phyloP scores from a whole-genome alignment of 1,284 basidiomycete genomes.

The Trametes hirsuta region DNA sequence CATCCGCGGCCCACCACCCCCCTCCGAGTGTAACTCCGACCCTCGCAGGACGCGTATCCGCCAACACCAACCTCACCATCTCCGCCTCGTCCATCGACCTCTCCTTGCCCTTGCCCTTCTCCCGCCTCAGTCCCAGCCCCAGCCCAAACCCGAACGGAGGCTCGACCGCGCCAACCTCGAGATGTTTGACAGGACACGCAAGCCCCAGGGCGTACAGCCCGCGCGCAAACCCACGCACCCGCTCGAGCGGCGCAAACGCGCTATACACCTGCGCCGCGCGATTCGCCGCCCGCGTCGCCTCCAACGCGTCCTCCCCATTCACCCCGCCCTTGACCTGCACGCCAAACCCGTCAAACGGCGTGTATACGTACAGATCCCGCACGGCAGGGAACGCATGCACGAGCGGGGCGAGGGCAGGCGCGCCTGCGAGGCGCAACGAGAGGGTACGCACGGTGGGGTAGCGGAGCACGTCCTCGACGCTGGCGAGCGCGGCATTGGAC shows the following conservation, averaged over 20 bases:
- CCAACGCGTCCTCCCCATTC: not conserved
- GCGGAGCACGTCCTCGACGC: slow-evolving; percentile 19
- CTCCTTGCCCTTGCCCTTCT: not conserved
- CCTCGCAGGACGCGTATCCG: slow-evolving; percentile 10
- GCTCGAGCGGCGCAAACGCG: slow-evolving; percentile 16
- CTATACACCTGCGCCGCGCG: slow-evolving; percentile 17
- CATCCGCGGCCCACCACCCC: slow-evolving; percentile 18
- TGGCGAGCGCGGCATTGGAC: slow-evolving; percentile 14
- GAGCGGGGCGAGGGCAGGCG: slow-evolving; percentile 21
- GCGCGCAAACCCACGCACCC: slow-evolving; percentile 18
- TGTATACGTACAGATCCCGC: slow-evolving; percentile 19
- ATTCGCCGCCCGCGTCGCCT: slow-evolving; percentile 18
- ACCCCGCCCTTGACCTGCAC: not conserved
- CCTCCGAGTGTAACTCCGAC: slow-evolving; percentile 9
- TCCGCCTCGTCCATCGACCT: slow-evolving; percentile 6
- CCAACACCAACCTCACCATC: slow-evolving; percentile 9
- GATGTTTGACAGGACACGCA: slow-evolving; percentile 5
- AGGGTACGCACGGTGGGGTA: slow-evolving; percentile 18
- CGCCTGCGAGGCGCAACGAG: slow-evolving; percentile 16
- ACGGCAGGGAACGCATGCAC: slow-evolving; percentile 21
- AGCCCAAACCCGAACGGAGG: slow-evolving; percentile 1
- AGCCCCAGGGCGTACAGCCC: slow-evolving; percentile 22
- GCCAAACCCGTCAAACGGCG: slow-evolving; percentile 21
- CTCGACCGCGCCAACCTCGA: slow-evolving; percentile 17
- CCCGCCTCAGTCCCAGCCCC: not conserved